Evolutionary conservation across 441 rosid genomes (phyloP).

Genomic region (Gossypium trilobum): DNA sequence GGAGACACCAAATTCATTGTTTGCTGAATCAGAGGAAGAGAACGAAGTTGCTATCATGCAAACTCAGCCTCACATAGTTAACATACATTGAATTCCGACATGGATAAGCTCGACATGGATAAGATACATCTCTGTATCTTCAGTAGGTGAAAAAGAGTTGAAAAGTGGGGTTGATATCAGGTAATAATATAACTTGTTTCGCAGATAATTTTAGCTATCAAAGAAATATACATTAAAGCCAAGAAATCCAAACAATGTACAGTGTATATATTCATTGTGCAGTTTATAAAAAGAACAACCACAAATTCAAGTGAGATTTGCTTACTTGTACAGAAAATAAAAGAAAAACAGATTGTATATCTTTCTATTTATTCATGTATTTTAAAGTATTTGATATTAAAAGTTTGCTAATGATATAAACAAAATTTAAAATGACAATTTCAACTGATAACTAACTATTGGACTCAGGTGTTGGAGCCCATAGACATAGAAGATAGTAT

Average conservation of each 20-base stretch:
- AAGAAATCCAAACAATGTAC: background rate
- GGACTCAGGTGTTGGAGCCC: background rate
- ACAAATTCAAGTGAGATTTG: background rate
- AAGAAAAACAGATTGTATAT: background rate
- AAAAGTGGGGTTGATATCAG: background rate
- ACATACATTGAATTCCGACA: slow-evolving; percentile 19
- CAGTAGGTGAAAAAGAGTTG: background rate
- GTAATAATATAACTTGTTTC: background rate
- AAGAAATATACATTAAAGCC: background rate
- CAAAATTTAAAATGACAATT: background rate
- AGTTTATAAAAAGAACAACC: background rate
- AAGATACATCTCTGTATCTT: background rate
- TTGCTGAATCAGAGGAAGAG: slow-evolving; percentile 55
- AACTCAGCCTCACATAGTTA: slow-evolving; percentile 33
- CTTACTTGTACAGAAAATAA: background rate
- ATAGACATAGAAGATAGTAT: background rate
- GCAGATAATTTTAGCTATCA: background rate
- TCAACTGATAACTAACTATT: background rate
- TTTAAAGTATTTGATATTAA: no score
- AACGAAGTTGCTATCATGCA: slow-evolving; percentile 29
- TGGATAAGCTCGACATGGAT: background rate
- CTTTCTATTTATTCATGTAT: background rate
- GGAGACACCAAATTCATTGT: slow-evolving; percentile 30
- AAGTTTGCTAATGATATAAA: no score
- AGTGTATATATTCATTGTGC: background rate